These are phyloP conservation scores for Colletotrichum eremochloae DNA, from an alignment of 2,329 filamentous ascomycete species.

Conservation along the genomic window DNA sequence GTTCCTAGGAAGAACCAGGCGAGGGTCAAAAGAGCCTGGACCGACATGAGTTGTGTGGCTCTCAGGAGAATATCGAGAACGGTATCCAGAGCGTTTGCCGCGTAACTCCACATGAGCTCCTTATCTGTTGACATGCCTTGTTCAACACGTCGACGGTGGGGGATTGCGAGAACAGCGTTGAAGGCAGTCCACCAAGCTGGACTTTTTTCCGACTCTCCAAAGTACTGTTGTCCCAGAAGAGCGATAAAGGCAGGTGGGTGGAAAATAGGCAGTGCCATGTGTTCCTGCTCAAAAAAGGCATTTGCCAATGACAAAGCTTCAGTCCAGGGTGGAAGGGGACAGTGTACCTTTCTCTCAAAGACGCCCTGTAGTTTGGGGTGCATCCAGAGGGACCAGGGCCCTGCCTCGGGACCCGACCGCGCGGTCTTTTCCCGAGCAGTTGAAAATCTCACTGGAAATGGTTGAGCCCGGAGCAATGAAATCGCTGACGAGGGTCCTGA, in stretches of 20 bases:
- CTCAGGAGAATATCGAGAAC: slow-evolving; percentile 10
- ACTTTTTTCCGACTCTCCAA: background rate
- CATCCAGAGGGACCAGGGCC: slow-evolving; percentile 20
- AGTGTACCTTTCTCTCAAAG: background rate
- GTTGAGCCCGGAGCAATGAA: background rate
- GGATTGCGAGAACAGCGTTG: slow-evolving; percentile 6
- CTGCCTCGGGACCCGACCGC: background rate
- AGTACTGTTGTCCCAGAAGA: slow-evolving; percentile 3
- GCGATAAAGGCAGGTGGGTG: slow-evolving; percentile 16
- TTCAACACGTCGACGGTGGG: background rate
- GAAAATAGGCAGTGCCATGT: slow-evolving; percentile 1
- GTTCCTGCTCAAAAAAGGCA: slow-evolving; percentile 8
- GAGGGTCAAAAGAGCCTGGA: slow-evolving; percentile 10
- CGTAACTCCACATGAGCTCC: slow-evolving; percentile 7
- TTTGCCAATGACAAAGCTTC: slow-evolving; percentile 16
- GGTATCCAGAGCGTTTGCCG: background rate
- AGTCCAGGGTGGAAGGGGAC: background rate
- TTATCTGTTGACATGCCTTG: background rate
- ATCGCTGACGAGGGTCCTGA: background rate
- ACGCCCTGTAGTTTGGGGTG: slow-evolving; percentile 13
- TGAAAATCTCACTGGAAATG: background rate
- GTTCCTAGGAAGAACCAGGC: slow-evolving; percentile 15
- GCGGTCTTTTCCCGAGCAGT: background rate
- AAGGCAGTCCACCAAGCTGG: slow-evolving; percentile 11
- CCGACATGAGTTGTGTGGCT: slow-evolving; percentile 9